These are phyloP conservation scores for Thelonectria discophora DNA, from an alignment of 2,329 filamentous ascomycete species.

Conservation along the genomic window DNA sequence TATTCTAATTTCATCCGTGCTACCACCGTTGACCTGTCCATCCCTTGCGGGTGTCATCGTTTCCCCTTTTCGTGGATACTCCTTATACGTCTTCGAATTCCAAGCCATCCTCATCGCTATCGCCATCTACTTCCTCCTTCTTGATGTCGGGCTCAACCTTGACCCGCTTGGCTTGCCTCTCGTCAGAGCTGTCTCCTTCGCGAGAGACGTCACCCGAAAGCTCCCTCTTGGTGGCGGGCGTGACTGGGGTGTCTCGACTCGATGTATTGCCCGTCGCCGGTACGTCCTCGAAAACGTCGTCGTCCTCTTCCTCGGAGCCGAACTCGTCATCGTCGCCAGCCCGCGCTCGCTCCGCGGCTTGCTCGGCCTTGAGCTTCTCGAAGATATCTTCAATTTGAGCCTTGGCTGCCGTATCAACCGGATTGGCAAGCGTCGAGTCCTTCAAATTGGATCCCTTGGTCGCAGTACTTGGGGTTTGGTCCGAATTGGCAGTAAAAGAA, in stretches of 20 bases:
- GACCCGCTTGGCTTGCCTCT: constrained; percentile 65
- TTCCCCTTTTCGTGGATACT: neutral
- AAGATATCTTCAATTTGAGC: constrained; percentile 74
- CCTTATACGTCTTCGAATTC: constrained; percentile 67
- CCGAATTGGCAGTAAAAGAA: constrained; percentile 56
- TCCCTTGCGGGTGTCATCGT: neutral
- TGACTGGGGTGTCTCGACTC: constrained; percentile 45
- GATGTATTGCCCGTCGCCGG: constrained; percentile 50
- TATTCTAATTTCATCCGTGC: neutral
- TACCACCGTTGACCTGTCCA: neutral
- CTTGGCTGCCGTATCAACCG: constrained; percentile 60
- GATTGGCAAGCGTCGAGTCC: constrained; percentile 50
- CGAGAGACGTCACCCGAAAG: constrained; percentile 40
- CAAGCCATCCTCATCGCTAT: constrained; percentile 56
- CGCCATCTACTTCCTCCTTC: constrained; percentile 57
- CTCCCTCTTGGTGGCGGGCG: constrained; percentile 48
- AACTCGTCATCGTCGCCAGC: constrained; percentile 42
- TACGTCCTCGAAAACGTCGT: constrained; percentile 61
- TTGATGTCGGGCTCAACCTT: constrained; percentile 65
- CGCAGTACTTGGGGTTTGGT: constrained; percentile 29
- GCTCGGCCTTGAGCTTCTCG: constrained; percentile 69
- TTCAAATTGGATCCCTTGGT: constrained; percentile 55
- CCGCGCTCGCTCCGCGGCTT: constrained; percentile 56
- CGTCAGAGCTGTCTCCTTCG: constrained; percentile 49
- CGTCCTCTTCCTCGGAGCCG: constrained; percentile 51